Base-by-base conservation (phyloP, 164 flowering plant genomes). In the Magnolia kwangsiensis region DNA sequence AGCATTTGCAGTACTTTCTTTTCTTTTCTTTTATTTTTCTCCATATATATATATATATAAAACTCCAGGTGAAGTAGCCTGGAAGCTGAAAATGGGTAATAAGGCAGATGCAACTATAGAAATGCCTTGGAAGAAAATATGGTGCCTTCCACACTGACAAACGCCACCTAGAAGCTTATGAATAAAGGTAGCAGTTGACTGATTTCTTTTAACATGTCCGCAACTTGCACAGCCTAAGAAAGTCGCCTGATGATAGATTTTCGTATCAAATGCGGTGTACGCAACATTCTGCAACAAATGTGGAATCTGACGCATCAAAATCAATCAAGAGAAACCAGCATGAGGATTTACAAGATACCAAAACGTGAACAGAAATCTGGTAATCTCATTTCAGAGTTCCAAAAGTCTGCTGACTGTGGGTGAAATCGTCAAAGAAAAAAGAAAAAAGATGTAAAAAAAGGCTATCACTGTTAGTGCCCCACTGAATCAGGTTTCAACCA, bases 401-500 rank as follows among this genome's bases (percentile, higher is more conserved):
- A 70, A 16, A 50, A 50, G 18, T 6, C 31, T 31, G 20, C n/a
- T 49, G 8, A 31, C 21, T 24, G 61, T 55, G 18, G 18, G 16
- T 55, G 61, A 55, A 13, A 55, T 11, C 10, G 18, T 55, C 16
- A 11, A 55, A 11, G 4, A 55, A 55, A 55, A 16, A 11, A 55
- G 2, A 27, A 55, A 55, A 16, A 11, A 13, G 2, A 14, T 2
- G 4, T 13, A 10, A 51, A 8, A 51, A 8, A 13, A 51, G 9
- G 4, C 61, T 55, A 55, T 55, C 61, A 11, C 13, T 55, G 61
- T 55, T 55, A 55, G 18, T 16, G 18, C 18, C 61, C 61, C 18
- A 11, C 20, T 0, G 27, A 37, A 75, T 89, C 89, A 96, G 72
- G 86, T 78, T 81, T 94, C 97, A 76, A 94, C 87, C 99, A 96